Percentiles rank a stretch among this genome's conserved stretches.
phyloP scores from a whole-genome alignment of 78 protist species.

The Dictyostelium capitatum region DNA sequence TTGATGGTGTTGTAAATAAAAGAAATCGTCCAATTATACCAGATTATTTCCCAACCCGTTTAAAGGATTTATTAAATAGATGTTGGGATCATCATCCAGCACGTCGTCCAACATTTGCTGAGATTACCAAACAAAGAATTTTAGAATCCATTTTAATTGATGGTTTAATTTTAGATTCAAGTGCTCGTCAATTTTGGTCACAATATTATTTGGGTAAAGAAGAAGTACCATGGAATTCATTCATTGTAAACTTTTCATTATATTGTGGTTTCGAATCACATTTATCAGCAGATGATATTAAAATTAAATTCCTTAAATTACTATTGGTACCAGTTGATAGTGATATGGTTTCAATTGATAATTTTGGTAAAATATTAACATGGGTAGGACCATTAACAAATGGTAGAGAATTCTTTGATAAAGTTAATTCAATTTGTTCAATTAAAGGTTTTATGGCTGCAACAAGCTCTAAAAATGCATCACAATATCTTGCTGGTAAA shows the following conservation, averaged over 20 bases:
- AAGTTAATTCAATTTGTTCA: slow-evolving; percentile 44
- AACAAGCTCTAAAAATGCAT: slow-evolving; percentile 58
- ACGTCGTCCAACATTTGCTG: slow-evolving; percentile 72
- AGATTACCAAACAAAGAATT: slow-evolving; percentile 48
- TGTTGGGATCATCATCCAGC: slow-evolving; percentile 83
- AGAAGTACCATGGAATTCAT: slow-evolving; percentile 56
- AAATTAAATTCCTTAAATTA: slow-evolving; percentile 56
- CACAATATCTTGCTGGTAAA: slow-evolving; percentile 62
- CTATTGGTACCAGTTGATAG: slow-evolving; percentile 62
- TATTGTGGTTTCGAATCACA: slow-evolving; percentile 31
- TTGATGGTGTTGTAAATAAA: slow-evolving; percentile 72
- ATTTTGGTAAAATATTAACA: slow-evolving; percentile 71
- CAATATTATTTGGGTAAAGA: slow-evolving; percentile 73
- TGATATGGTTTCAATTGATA: slow-evolving; percentile 72
- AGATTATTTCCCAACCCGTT: slow-evolving; percentile 62
- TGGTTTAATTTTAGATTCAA: slow-evolving; percentile 47
- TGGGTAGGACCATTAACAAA: slow-evolving; percentile 82
- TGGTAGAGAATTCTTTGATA: slow-evolving; percentile 71
- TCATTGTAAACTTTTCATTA: slow-evolving; percentile 18
- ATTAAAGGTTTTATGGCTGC: slow-evolving; percentile 84
- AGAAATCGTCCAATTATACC: slow-evolving; percentile 67
- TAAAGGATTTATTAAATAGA: slow-evolving; percentile 67
- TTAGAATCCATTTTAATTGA: slow-evolving; percentile 74
- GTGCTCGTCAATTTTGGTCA: slow-evolving; percentile 71
- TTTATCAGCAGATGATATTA: slow-evolving; percentile 9